Base-by-base conservation (phyloP, 768 basidiomycete species). In the Tephrocybe sp. region DNA sequence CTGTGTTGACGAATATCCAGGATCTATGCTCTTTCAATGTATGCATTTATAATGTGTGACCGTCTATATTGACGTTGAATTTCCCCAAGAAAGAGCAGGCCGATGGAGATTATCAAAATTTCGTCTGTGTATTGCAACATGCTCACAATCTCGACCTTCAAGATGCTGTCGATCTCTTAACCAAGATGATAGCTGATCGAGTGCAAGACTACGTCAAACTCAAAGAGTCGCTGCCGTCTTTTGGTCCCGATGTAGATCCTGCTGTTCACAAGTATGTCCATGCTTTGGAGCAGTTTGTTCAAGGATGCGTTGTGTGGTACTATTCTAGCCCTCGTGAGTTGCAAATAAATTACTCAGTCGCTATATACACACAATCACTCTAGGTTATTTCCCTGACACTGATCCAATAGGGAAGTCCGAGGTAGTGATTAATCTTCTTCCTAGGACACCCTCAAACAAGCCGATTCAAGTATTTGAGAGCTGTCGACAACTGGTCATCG, bases 41-140 rank as follows among this genome's bases (percentile, higher is more conserved):
- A 18, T 3, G 24, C 19, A 18, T 38, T 24, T 2, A 24, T 21
- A 18, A 21, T 31, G n/a, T n/a, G n/a, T n/a, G n/a, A n/a, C n/a
- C 47, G 40, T 5, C 32, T 12, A 11, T 9, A 30, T 26, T 51
- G 32, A 36, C 38, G 12, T n/a, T 40, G 13, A 41, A 27, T 11
- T n/a, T 31, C 26, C n/a, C 16, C 7, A 12, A 49, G 64, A 66
- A 66, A 60, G 64, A 66, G 36, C 64, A 66, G 56, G 58, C 61
- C 2, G 63, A 64, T 27, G 59, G 55, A 9, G 64, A 66, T 39
- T 60, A 56, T 19, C 63, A 64, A 44, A 66, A 64, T 35, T 53
- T 64, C 1, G 58, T 66, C 24, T 61, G 56, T 37, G 55, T 55
- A 22, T 41, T 65, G 11, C 60, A 62, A 54, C 54, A 59, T 9